Conservation (phyloP, 2,329 filamentous ascomycete genomes). For the Talaromyces marneffei region DNA sequence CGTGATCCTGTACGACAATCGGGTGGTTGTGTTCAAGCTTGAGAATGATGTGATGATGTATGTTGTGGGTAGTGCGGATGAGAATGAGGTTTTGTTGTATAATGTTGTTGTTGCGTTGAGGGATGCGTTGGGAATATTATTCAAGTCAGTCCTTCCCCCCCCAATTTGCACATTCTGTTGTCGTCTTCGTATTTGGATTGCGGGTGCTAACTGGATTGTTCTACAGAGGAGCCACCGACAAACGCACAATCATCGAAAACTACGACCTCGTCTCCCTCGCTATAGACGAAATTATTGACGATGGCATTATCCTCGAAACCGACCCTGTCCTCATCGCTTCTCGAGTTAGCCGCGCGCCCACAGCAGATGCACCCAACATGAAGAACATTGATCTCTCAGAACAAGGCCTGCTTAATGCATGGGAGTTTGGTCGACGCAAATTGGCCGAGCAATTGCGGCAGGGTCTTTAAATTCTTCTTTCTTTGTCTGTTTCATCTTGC, state of each 20-base stretch:
- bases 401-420: conserved; percentile 88
- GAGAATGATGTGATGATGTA: conserved; percentile 97
- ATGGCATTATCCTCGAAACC: conserved; percentile 94
- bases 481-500: conserved; percentile 9
- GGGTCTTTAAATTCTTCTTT: conserved; percentile 51
- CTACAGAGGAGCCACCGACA: conserved; percentile 83
- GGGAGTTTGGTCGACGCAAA: conserved; percentile 89
- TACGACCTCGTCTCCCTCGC: conserved; percentile 93
- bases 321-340: conserved; percentile 92
- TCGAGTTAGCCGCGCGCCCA: conserved; percentile 84
- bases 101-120: conserved; percentile 87
- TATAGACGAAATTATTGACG: conserved; percentile 91
- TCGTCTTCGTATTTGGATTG: neutral
- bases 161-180: neutral
- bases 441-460: conserved; percentile 86
- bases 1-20: conserved; percentile 95
- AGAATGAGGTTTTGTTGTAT: conserved; percentile 96
- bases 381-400: conserved; percentile 94
- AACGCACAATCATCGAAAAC: conserved; percentile 96
- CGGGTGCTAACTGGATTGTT: conserved; percentile 14
- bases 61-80: conserved; percentile 81
- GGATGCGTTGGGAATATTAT: conserved; percentile 81
- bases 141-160: conserved; percentile 73
- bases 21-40: conserved; percentile 94
- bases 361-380: conserved; percentile 79